Evolutionary conservation across 768 basidiomycete genomes (phyloP).

Genomic region (Lentinula sp.): DNA sequence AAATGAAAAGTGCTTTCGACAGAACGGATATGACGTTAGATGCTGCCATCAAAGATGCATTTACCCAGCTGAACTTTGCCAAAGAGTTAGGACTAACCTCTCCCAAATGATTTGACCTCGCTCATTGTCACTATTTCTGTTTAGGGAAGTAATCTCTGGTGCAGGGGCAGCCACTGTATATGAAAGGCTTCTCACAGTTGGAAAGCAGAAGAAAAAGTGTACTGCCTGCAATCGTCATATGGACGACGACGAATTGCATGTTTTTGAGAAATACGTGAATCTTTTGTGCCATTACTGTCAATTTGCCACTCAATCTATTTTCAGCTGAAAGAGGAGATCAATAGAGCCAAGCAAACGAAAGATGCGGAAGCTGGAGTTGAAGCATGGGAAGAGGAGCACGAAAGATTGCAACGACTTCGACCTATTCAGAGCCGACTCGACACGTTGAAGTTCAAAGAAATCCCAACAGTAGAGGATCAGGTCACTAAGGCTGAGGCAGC

Average conservation of each 20-base stretch:
- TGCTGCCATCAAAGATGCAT: constrained; percentile 41
- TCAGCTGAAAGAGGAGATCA: constrained; percentile 62
- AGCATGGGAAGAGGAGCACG: constrained; percentile 57
- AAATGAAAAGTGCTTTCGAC: constrained; percentile 31
- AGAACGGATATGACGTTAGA: constrained; percentile 31
- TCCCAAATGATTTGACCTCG: background rate
- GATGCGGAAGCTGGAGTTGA: constrained; percentile 32
- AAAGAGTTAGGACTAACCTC: background rate
- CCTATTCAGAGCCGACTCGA: constrained; percentile 50
- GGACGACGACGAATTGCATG: constrained; percentile 37
- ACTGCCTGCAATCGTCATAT: constrained; percentile 71
- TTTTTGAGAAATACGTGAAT: constrained; percentile 71
- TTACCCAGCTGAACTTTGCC: constrained; percentile 20
- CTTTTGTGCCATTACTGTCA: background rate
- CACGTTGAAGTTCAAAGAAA: constrained; percentile 52
- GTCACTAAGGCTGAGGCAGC: constrained; percentile 49
- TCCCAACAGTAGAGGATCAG: constrained; percentile 59
- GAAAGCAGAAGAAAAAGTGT: constrained; percentile 64
- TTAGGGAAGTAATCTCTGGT: constrained; percentile 14
- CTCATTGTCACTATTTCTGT: background rate
- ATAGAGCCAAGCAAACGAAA: constrained; percentile 44
- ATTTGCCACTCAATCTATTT: constrained; percentile 1
- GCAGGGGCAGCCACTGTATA: constrained; percentile 34
- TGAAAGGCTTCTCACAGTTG: constrained; percentile 46
- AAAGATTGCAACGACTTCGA: constrained; percentile 49